These are phyloP conservation scores for Huntiella moniliformis DNA, from an alignment of 2,329 filamentous ascomycete species.

Conservation along the genomic window DNA sequence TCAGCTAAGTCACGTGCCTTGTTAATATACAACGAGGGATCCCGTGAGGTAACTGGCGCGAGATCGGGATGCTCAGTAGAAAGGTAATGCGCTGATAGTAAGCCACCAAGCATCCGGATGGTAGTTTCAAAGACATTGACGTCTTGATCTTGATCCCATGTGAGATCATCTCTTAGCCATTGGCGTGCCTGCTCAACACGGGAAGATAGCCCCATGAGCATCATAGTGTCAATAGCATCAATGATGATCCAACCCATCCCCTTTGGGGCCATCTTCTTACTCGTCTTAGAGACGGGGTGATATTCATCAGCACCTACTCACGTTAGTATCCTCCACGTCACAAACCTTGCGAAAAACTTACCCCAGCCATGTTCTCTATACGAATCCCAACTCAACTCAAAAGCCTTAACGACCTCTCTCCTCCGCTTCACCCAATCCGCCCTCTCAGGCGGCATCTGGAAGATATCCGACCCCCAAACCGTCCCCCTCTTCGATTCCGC, in stretches of 20 bases:
- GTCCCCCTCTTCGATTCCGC: constrained; percentile 17
- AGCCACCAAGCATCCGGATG: constrained; percentile 86
- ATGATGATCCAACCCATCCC: constrained; percentile 98
- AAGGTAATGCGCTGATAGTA: constrained; percentile 89
- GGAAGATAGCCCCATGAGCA: constrained; percentile 91
- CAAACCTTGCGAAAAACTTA: constrained; percentile 25
- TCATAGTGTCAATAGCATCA: constrained; percentile 87
- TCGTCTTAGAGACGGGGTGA: constrained; percentile 61
- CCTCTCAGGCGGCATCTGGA: constrained; percentile 23
- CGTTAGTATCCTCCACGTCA: background rate
- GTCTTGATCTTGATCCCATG: constrained; percentile 82
- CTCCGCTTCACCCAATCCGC: constrained; percentile 62
- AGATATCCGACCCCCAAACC: constrained; percentile 40
- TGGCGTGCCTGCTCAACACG: constrained; percentile 68
- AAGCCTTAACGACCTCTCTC: constrained; percentile 71
- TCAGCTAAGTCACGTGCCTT: constrained; percentile 89
- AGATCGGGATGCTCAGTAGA: constrained; percentile 65
- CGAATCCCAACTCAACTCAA: constrained; percentile 77
- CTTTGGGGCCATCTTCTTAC: constrained; percentile 66
- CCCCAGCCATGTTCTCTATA: constrained; percentile 93
- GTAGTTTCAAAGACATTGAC: constrained; percentile 97
- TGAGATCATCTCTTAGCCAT: constrained; percentile 67
- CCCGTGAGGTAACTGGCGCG: constrained; percentile 53
- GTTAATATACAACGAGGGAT: constrained; percentile 76
- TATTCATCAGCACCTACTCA: constrained; percentile 61